Conservation (phyloP, 176 grass and related monocot species). For the Panicum miliaceum region DNA sequence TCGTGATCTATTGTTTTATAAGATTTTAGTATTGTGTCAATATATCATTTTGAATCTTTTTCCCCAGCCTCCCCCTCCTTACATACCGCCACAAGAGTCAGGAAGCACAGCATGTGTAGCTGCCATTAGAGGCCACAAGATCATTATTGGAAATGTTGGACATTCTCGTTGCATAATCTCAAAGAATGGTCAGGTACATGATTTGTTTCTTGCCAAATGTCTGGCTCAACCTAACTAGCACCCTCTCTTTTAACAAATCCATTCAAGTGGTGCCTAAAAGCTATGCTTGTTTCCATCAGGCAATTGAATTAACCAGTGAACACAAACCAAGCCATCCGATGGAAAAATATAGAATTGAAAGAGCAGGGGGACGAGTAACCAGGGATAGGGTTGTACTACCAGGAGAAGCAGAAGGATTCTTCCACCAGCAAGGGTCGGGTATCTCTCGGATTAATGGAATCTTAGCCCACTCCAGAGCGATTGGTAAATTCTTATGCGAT, state of each 20-base stretch:
- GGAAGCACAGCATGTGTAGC: constrained; percentile 45
- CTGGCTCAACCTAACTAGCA: not conserved
- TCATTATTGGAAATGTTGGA: constrained; percentile 43
- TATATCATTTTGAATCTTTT: not conserved
- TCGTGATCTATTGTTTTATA: not conserved
- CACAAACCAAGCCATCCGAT: not conserved
- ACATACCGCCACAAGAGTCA: not conserved
- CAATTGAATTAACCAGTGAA: constrained; percentile 20
- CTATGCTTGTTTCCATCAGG: constrained; percentile 30
- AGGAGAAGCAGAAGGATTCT: not conserved
- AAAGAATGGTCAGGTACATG: constrained; percentile 21
- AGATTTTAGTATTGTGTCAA: not conserved
- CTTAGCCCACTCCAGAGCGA: constrained; percentile 10
- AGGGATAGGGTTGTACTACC: not conserved
- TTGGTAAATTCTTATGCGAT: constrained; percentile 25
- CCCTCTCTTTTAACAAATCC: not conserved
- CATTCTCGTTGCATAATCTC: constrained; percentile 45
- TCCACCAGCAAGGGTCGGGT: not conserved
- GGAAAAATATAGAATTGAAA: not conserved
- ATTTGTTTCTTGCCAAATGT: constrained; percentile 22
- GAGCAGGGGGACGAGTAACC: constrained; percentile 19
- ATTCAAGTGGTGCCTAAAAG: constrained; percentile 3
- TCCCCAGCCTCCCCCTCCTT: not conserved
- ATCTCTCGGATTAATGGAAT: not conserved
- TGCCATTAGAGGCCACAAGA: constrained; percentile 31